A percentile compares a stretch with the other conserved stretches of the same genome.
These are phyloP conservation scores for Venturia carpophila DNA, from an alignment of 2,329 filamentous ascomycete genomes.

Conservation along the genomic window DNA sequence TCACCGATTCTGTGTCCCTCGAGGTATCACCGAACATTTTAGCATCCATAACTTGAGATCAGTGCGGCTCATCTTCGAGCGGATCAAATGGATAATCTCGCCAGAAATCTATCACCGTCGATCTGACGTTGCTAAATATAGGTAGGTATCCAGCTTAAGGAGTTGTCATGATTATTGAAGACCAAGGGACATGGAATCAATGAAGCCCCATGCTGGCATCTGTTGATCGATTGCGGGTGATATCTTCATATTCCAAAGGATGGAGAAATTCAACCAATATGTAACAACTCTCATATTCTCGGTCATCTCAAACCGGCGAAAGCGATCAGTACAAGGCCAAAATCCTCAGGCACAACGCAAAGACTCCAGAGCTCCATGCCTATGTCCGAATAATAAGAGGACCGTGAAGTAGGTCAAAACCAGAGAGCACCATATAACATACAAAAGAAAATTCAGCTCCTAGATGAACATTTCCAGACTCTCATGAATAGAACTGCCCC, in stretches of 20 bases:
- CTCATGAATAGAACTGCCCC: constrained; percentile 50
- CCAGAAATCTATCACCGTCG: no score
- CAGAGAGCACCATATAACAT: background rate
- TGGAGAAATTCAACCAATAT: background rate
- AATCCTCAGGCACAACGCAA: background rate
- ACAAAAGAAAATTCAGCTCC: background rate
- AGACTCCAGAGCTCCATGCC: constrained; percentile 8
- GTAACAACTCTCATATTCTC: background rate
- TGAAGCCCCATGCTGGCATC: no score
- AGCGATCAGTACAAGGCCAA: background rate
- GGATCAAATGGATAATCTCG: no score
- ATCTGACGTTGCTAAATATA: no score
- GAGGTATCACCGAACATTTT: no score
- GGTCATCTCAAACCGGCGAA: background rate
- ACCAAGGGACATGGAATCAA: no score
- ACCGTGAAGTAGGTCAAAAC: background rate
- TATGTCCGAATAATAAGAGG: background rate
- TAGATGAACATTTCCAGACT: background rate
- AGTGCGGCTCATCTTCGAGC: no score
- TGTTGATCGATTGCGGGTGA: no score
- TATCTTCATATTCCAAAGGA: background rate
- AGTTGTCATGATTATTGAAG: no score
- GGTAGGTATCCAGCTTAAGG: no score
- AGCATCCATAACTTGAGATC: no score
- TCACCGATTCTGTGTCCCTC: no score